phyloP scores from a whole-genome alignment of 768 basidiomycete species.

The Lentinula lateritia region DNA sequence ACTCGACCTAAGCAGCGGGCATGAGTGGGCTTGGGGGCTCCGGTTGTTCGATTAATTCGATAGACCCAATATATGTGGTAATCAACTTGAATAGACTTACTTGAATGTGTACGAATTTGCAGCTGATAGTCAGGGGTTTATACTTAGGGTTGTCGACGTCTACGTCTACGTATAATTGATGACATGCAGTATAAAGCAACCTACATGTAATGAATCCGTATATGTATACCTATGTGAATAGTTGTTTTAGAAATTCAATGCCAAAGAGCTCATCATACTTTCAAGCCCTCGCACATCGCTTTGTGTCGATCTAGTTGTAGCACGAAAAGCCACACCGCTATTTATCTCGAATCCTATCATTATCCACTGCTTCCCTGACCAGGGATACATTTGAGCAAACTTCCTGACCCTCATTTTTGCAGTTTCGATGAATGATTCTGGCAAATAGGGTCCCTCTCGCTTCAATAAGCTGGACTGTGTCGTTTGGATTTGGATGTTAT shows the following conservation, averaged over 20 bases:
- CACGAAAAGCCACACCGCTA: neutral
- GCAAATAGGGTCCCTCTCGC: slow-evolving; percentile 5
- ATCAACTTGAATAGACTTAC: too few relatives aligned
- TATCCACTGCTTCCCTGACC: slow-evolving; percentile 6
- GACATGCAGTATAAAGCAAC: too few relatives aligned
- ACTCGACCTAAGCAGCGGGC: too few relatives aligned
- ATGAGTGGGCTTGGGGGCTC: too few relatives aligned
- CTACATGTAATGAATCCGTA: too few relatives aligned
- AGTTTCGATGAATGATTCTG: slow-evolving; percentile 8
- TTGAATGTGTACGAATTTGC: too few relatives aligned
- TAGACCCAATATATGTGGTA: too few relatives aligned
- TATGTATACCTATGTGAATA: too few relatives aligned
- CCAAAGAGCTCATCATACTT: neutral
- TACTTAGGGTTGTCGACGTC: too few relatives aligned
- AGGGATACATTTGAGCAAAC: slow-evolving; percentile 3
- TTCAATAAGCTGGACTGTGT: neutral
- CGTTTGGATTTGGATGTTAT: neutral
- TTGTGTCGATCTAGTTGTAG: neutral
- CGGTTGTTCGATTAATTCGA: too few relatives aligned
- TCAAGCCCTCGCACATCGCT: neutral
- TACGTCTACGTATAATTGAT: too few relatives aligned
- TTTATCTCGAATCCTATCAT: slow-evolving; percentile 10
- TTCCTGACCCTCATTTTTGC: slow-evolving; percentile 8
- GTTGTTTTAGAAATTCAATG: neutral
- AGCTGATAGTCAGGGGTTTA: too few relatives aligned